Conservation (phyloP, 176 grass and related monocot genomes). For the Thinopyrum elongatum region DNA sequence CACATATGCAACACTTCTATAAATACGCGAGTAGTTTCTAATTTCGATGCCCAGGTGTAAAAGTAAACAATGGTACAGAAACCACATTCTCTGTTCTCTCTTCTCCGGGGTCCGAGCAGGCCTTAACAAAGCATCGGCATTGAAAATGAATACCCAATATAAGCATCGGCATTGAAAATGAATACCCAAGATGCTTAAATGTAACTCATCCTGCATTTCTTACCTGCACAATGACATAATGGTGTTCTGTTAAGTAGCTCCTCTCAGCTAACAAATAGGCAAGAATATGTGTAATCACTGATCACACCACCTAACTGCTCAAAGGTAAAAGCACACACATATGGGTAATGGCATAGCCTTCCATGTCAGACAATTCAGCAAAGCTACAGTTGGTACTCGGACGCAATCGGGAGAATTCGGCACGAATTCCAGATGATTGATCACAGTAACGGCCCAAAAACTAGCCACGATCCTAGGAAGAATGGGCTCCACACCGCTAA, state of each 20-base stretch:
- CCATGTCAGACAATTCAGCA: background rate
- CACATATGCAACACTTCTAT: background rate
- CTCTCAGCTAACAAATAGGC: background rate
- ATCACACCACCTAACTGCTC: background rate
- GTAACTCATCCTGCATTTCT: background rate
- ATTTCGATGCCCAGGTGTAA: background rate
- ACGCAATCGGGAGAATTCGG: background rate
- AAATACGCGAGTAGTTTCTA: background rate
- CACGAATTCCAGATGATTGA: background rate
- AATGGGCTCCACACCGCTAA: background rate
- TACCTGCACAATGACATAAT: background rate
- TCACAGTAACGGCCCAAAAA: background rate
- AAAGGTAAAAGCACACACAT: conserved; percentile 20
- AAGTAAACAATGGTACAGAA: background rate
- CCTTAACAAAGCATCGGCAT: background rate
- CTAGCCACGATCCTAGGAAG: background rate
- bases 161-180: background rate
- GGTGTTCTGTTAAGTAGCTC: background rate
- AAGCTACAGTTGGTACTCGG: background rate
- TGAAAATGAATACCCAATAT: too few species aligned
- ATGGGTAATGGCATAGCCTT: background rate
- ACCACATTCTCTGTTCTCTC: background rate
- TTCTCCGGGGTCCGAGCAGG: background rate
- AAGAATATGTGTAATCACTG: background rate
- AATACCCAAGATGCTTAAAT: background rate